phyloP scores from a whole-genome alignment of 371 early-diverging fungal species.

The Parasitella parasitica region DNA sequence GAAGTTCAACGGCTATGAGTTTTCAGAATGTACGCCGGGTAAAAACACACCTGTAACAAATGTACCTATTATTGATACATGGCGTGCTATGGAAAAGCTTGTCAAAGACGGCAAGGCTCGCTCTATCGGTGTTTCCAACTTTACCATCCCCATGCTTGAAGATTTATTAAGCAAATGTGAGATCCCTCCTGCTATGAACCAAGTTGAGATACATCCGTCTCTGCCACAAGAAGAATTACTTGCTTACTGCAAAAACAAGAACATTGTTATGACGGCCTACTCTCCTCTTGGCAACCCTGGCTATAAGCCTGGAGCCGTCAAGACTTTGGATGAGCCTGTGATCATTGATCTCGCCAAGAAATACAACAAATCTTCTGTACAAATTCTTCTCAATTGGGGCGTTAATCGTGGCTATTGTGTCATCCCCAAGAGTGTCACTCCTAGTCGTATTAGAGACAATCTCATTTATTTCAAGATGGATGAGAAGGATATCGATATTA shows the following conservation, averaged over 20 bases:
- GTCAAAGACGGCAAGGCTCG: constrained; percentile 58
- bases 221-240: constrained; percentile 44
- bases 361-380: constrained; percentile 67
- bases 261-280: constrained; percentile 44
- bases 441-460: constrained; percentile 48
- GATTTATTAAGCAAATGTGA: constrained; percentile 65
- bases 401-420: constrained; percentile 64
- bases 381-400: constrained; percentile 80
- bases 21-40: constrained; percentile 18
- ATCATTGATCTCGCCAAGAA: constrained; percentile 62
- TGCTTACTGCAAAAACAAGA: constrained; percentile 36
- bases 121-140: constrained; percentile 70
- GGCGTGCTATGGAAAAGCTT: constrained; percentile 77
- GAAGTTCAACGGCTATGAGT: constrained; percentile 36
- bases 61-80: constrained; percentile 62
- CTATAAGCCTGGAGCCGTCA: constrained; percentile 10
- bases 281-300: constrained; percentile 49
- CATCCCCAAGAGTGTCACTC: constrained; percentile 59
- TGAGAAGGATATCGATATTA: constrained; percentile 28
- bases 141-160: constrained; percentile 65
- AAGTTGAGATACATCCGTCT: constrained; percentile 67
- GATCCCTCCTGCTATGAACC: constrained; percentile 82
- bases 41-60: constrained; percentile 33
- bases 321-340: constrained; percentile 28
- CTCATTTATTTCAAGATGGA: constrained; percentile 35